Base-by-base conservation (phyloP, 177 flowering plant species). In the Vitis hybrid region DNA sequence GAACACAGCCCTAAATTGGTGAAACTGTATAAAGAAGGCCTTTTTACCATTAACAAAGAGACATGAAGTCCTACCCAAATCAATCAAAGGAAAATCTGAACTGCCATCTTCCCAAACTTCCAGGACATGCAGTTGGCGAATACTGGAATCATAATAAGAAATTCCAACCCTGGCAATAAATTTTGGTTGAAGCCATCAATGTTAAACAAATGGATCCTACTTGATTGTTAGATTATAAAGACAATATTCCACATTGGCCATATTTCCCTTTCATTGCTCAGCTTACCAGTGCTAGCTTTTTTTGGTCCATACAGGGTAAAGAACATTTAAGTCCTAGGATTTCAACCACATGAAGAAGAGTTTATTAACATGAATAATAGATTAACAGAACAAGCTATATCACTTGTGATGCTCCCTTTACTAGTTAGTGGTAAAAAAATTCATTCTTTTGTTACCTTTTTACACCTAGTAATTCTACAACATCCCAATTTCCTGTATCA, bases 31-130 rank as follows among this genome's bases (percentile, higher is more conserved):
- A 49, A 6, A 6, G 51, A 64, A 48, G 12, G 48, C 18, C 18
- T 11, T 15, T 11, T 32, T 12, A 56, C 61, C 16, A 12, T 35
- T 35, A 9, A 46, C 49, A 46, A 46, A 56, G 6, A 59, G 63
- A 48, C 18, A 51, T 15, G 66, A 60, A 59, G 52, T 12, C 68
- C 21, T 88, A 93, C 99, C 95, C 58, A 95, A 75, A 74, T 91
- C 89, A 74, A 95, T 77, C 52, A 91, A 62, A 7, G 97, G 91
- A 80, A 85, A 95, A 48, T 84, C 97, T 60, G 77, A 74, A 80
- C 66, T 78, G 11, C 91, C 87, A 81, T 91, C 97, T 76, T 95
- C 99, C 97, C 95, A 95, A 73, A 86, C 77, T 81, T 96, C 98
- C 82, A 90, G 77, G 68, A 92, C 97, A 76, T 87, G 77, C 78